phyloP scores from a whole-genome alignment of 1,139 yeast genomes.

The Taphrina deformans region DNA sequence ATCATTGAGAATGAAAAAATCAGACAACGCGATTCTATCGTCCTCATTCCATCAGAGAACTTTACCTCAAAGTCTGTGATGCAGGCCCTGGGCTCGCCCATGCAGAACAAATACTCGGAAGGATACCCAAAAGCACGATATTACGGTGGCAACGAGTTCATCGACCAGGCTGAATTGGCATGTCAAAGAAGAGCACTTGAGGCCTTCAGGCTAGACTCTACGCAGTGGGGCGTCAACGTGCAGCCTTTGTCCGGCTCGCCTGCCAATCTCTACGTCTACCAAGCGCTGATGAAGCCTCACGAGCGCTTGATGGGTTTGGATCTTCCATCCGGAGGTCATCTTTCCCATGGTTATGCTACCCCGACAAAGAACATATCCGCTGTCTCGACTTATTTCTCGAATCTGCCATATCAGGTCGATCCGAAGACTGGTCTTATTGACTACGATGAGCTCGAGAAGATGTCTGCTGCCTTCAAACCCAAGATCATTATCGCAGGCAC shows the following conservation, averaged over 20 bases:
- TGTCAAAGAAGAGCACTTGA: constrained; percentile 92
- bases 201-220: constrained; percentile 77
- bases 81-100: constrained; percentile 95
- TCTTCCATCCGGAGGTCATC: constrained; percentile 88
- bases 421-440: constrained; percentile 90
- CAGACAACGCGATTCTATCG: constrained; percentile 93
- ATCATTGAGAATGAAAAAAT: constrained; percentile 67
- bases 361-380: constrained; percentile 92
- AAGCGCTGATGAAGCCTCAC: constrained; percentile 48
- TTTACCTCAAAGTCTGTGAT: constrained; percentile 95
- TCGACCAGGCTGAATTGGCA: constrained; percentile 85
- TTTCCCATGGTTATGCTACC: constrained; percentile 97
- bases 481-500: constrained; percentile 96
- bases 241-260: constrained; percentile 96
- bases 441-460: constrained; percentile 88
- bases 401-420: constrained; percentile 96
- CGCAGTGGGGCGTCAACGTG: constrained; percentile 96
- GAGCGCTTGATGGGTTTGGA: constrained; percentile 37
- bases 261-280: constrained; percentile 94
- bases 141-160: constrained; percentile 93
- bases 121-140: constrained; percentile 91
- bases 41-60: constrained; percentile 93
- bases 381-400: constrained; percentile 93
- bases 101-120: constrained; percentile 88
- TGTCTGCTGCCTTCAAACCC: constrained; percentile 88